phyloP scores from a whole-genome alignment of 169 alveolate genomes.

The Plasmodium gonderi region DNA sequence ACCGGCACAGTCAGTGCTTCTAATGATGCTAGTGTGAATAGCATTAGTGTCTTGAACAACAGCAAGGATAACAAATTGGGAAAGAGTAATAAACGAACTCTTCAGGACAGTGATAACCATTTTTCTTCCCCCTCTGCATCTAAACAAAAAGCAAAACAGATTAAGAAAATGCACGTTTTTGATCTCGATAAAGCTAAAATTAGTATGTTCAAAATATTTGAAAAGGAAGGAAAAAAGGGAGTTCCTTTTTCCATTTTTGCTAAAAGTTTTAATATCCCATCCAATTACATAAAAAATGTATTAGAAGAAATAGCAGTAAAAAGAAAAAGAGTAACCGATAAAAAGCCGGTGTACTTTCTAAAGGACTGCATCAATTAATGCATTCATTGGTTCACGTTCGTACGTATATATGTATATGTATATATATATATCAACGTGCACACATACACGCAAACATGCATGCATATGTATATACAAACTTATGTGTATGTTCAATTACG shows the following conservation, averaged over 20 bases:
- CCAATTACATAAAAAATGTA: conserved; percentile 59
- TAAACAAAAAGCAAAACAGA: conserved; percentile 53
- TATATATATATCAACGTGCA: not conserved
- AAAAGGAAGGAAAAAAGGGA: conserved; percentile 68
- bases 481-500: too few relatives aligned
- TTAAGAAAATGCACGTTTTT: conserved; percentile 60
- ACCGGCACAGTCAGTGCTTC: not conserved
- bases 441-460: not conserved
- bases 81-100: conserved; percentile 24
- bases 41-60: not conserved
- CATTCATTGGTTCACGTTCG: not conserved
- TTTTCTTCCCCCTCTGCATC: conserved; percentile 14
- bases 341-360: conserved; percentile 57
- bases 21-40: not conserved
- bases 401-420: not conserved
- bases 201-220: conserved; percentile 73
- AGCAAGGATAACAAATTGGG: conserved; percentile 13
- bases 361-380: conserved; percentile 42
- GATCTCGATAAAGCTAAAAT: conserved; percentile 70
- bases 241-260: conserved; percentile 72
- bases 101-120: conserved; percentile 20
- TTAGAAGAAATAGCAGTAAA: conserved; percentile 72
- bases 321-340: conserved; percentile 45
- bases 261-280: conserved; percentile 60
- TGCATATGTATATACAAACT: too few relatives aligned